Percentiles rank a stretch among this genome's conserved stretches.
phyloP scores from a whole-genome alignment of 73 alveolate species.

The Tetrahymena thermophila region DNA sequence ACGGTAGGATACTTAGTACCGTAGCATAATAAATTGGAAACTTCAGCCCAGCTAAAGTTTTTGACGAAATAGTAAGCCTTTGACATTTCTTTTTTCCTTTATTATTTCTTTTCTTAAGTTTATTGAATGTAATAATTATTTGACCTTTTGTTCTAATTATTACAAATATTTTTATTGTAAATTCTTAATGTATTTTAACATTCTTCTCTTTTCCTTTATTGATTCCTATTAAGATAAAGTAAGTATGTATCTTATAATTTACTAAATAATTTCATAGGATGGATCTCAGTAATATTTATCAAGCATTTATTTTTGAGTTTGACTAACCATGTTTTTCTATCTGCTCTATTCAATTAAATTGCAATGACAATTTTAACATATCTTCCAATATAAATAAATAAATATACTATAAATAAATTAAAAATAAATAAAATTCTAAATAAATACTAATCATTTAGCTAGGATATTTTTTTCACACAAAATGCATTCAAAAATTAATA shows the following conservation, averaged over 20 bases:
- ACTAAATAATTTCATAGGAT: not conserved
- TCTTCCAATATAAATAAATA: not conserved
- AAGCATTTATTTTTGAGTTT: not conserved
- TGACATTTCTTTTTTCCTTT: constrained; percentile 15
- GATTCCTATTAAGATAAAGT: not conserved
- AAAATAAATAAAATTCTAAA: not conserved
- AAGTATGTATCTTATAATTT: not conserved
- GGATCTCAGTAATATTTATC: not conserved
- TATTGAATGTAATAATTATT: not conserved
- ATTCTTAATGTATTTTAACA: not conserved
- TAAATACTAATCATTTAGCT: too few relatives aligned
- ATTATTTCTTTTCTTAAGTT: not conserved
- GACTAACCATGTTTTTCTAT: not conserved
- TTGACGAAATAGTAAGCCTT: constrained; percentile 39
- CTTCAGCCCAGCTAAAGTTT: constrained; percentile 41
- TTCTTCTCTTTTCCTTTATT: not conserved
- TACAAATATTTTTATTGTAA: not conserved
- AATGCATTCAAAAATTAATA: too few relatives aligned
- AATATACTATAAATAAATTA: too few relatives aligned
- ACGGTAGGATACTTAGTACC: constrained; percentile 29
- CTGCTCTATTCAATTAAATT: not conserved
- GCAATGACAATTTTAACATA: not conserved
- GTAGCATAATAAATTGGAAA: constrained; percentile 23
- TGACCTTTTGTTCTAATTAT: not conserved
- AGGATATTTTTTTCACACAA: too few relatives aligned